Evolutionary conservation across 2,329 filamentous ascomycete genomes (phyloP).

Genomic region (Penicillium sp.): DNA sequence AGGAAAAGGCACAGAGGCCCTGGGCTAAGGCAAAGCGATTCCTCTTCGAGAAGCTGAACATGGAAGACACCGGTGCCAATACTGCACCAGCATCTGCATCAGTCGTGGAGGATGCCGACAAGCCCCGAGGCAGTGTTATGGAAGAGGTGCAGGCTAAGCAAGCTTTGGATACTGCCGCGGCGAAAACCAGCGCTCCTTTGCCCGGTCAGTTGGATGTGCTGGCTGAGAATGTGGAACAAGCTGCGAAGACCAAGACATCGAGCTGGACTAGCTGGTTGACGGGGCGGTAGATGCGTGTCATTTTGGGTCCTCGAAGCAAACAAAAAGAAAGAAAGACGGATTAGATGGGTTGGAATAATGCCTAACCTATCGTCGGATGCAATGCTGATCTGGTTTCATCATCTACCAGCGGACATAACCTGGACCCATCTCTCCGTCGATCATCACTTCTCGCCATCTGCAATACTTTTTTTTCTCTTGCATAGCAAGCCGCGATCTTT

Average conservation of each 20-base stretch:
- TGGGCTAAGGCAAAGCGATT: conserved; percentile 39
- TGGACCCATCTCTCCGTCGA: background rate
- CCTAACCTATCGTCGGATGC: background rate
- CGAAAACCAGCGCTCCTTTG: conserved; percentile 13
- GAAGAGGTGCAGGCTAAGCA: conserved; percentile 39
- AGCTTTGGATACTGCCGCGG: conserved; percentile 28
- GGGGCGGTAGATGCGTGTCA: conserved; percentile 27
- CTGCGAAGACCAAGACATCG: conserved; percentile 34
- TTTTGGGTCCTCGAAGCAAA: background rate
- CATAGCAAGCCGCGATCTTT: conserved; percentile 18
- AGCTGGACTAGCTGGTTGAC: conserved; percentile 42
- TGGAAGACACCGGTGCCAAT: conserved; percentile 26
- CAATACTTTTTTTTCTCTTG: conserved; percentile 17
- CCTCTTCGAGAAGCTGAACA: conserved; percentile 39
- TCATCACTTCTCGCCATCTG: conserved; percentile 5
- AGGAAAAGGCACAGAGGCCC: conserved; percentile 37
- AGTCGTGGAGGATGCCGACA: conserved; percentile 5
- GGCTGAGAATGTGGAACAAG: conserved; percentile 34
- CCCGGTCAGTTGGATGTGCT: conserved; percentile 34
- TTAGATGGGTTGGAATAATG: background rate
- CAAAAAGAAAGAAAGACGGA: conserved; percentile 3
- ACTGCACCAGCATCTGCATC: conserved; percentile 6
- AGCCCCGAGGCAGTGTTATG: conserved; percentile 26
- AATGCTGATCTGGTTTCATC: background rate
- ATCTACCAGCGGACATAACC: background rate